A percentile compares a stretch with the other conserved stretches of the same genome.
Evolutionary conservation across 768 basidiomycete genomes (phyloP).

Genomic region (Psilocybe azurescens): DNA sequence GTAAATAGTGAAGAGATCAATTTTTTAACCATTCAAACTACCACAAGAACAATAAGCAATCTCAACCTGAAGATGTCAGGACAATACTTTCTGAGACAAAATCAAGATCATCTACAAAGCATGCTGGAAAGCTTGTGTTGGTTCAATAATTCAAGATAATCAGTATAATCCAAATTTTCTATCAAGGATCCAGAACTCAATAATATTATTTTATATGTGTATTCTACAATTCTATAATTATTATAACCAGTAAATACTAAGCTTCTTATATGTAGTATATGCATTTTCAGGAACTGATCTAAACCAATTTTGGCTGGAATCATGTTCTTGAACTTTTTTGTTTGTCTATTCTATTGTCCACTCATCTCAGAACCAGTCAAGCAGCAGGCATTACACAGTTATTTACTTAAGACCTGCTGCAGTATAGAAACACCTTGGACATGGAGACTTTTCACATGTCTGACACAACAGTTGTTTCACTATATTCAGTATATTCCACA

Average conservation of each 20-base stretch:
- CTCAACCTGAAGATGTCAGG: not conserved
- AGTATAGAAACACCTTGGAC: not conserved
- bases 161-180: not conserved
- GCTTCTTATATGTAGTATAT: not conserved
- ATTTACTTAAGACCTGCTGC: not conserved
- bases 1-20: not conserved
- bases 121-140: conserved; percentile 9
- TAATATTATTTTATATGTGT: not conserved
- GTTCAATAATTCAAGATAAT: not conserved
- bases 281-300: not conserved
- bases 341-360: not conserved
- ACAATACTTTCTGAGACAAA: conserved; percentile 8
- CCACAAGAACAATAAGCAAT: not conserved
- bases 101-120: conserved; percentile 8
- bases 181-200: not conserved
- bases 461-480: not conserved
- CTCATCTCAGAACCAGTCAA: not conserved
- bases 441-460: not conserved
- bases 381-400: not conserved
- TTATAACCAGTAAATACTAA: too few relatives aligned
- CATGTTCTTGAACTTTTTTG: not conserved
- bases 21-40: not conserved
- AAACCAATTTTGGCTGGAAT: not conserved
- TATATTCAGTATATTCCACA: not conserved
- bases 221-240: not conserved